phyloP scores from a whole-genome alignment of 345 rosid species.

The Erodium maritimum region DNA sequence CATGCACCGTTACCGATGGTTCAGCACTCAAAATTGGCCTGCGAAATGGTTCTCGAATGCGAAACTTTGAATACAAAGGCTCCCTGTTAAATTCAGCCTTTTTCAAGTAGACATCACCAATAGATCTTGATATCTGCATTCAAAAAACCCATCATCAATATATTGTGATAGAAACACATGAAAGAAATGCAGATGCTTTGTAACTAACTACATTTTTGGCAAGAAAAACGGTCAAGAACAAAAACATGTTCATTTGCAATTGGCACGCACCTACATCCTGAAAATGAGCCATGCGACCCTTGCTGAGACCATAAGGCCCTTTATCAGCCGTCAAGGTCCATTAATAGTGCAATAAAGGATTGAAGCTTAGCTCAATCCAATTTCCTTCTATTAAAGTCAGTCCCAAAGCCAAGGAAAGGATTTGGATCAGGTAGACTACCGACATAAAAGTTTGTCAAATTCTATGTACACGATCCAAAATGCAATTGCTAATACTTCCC shows the following conservation, averaged over 20 bases:
- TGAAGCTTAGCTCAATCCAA: too few relatives aligned
- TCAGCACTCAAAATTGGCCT: conserved; percentile 84
- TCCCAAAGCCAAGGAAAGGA: background rate
- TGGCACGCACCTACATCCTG: too few relatives aligned
- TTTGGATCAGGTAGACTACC: background rate
- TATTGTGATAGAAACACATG: background rate
- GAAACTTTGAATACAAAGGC: conserved; percentile 71
- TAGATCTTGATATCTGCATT: conserved; percentile 77
- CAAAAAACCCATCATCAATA: conserved; percentile 2
- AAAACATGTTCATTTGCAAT: too few relatives aligned
- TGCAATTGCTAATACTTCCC: background rate
- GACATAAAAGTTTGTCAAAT: background rate
- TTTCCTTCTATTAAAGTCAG: background rate
- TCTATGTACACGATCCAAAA: background rate
- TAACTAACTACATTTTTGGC: background rate
- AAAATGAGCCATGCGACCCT: too few relatives aligned
- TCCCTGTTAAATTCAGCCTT: conserved; percentile 84
- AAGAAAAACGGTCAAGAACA: too few relatives aligned
- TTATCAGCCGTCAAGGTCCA: too few relatives aligned
- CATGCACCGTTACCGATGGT: conserved; percentile 60
- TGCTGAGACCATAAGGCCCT: too few relatives aligned
- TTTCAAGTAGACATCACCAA: conserved; percentile 82
- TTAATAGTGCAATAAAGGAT: too few relatives aligned
- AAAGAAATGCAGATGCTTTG: background rate
- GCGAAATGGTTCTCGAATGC: conserved; percentile 68